These are phyloP conservation scores for Blastobotrys illinoisensis DNA, from an alignment of 1,139 yeast genomes.

Conservation along the genomic window DNA sequence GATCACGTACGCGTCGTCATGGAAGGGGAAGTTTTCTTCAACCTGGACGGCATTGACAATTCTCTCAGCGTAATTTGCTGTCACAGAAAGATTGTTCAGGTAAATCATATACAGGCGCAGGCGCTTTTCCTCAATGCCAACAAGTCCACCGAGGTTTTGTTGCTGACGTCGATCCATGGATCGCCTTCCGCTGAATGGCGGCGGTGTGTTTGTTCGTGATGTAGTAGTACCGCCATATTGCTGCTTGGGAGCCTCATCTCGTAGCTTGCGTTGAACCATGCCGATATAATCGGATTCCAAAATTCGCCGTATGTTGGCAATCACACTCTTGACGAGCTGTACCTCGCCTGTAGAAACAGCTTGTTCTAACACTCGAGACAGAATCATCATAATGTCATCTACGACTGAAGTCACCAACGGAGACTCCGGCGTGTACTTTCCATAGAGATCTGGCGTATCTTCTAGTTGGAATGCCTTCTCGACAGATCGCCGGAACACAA, in stretches of 20 bases:
- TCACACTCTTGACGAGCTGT: slow-evolving; percentile 46
- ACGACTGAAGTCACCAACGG: slow-evolving; percentile 78
- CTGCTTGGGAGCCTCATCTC: slow-evolving; percentile 40
- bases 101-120: slow-evolving; percentile 47
- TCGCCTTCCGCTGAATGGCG: not conserved
- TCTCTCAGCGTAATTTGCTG: slow-evolving; percentile 49
- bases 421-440: slow-evolving; percentile 38
- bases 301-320: slow-evolving; percentile 42
- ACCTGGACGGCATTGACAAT: slow-evolving; percentile 41
- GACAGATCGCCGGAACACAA: slow-evolving; percentile 70
- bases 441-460: slow-evolving; percentile 52
- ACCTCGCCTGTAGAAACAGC: slow-evolving; percentile 58
- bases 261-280: slow-evolving; percentile 46
- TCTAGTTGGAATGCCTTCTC: slow-evolving; percentile 80
- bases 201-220: slow-evolving; percentile 3
- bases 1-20: slow-evolving; percentile 45
- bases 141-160: slow-evolving; percentile 19
- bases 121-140: slow-evolving; percentile 36
- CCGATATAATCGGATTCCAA: slow-evolving; percentile 45
- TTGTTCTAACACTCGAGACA: slow-evolving; percentile 60
- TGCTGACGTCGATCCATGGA: not conserved
- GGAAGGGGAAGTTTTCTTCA: slow-evolving; percentile 48
- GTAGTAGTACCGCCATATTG: slow-evolving; percentile 15
- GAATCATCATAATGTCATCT: slow-evolving; percentile 74
- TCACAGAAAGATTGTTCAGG: slow-evolving; percentile 56